Conservation (phyloP, 257 asterid genomes). For the Anisodus tanguticus region DNA sequence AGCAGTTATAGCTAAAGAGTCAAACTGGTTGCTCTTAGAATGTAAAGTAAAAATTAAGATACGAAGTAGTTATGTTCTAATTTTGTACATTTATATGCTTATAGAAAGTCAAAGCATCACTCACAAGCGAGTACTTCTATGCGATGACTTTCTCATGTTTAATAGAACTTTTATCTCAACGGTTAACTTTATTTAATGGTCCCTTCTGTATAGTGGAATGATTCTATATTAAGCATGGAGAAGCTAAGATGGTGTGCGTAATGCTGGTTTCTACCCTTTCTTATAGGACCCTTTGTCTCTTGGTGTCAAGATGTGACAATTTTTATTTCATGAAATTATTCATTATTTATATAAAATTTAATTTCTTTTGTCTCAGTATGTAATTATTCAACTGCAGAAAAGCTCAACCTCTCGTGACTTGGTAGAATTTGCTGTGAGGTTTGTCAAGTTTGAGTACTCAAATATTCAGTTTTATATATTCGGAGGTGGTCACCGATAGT, state of each 20-base stretch:
- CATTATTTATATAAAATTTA: neutral
- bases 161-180: neutral
- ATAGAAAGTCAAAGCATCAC: neutral
- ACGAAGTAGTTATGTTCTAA: neutral
- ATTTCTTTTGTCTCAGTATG: neutral
- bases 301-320: constrained; percentile 8
- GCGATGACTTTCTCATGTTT: neutral
- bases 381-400: constrained; percentile 24
- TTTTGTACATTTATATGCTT: neutral
- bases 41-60: neutral
- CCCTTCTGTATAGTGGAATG: neutral
- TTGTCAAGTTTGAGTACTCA: constrained; percentile 21
- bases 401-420: constrained; percentile 13
- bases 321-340: constrained; percentile 2
- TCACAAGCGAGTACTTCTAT: neutral
- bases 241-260: neutral
- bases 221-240: neutral
- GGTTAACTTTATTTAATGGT: neutral
- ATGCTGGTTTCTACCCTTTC: constrained; percentile 15
- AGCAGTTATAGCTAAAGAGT: neutral
- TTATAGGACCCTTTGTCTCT: neutral
- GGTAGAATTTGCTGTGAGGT: constrained; percentile 22
- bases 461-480: neutral
- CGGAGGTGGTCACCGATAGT: neutral
- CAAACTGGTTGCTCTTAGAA: neutral